phyloP scores from a whole-genome alignment of 768 basidiomycete genomes.

The Calocybe indica region DNA sequence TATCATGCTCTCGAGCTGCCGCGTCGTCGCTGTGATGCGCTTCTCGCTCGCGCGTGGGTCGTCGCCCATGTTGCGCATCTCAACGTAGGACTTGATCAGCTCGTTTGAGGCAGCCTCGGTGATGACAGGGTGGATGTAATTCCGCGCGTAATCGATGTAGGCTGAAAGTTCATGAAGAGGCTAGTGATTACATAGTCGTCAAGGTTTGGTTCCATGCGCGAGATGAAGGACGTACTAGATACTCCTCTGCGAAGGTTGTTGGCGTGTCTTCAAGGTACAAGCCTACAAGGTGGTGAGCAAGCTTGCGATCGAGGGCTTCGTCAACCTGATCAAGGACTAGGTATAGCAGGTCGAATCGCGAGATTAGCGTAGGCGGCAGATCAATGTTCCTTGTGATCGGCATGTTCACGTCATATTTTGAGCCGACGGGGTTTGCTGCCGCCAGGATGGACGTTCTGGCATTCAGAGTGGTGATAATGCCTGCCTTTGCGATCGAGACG shows the following conservation, averaged over 20 bases:
- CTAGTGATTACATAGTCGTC: constrained; percentile 30
- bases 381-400: constrained; percentile 97
- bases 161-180: constrained; percentile 87
- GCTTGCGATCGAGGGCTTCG: constrained; percentile 74
- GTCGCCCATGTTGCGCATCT: constrained; percentile 87
- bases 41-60: constrained; percentile 87
- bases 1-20: constrained; percentile 96
- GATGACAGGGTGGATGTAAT: constrained; percentile 79
- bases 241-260: constrained; percentile 55
- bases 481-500: constrained; percentile 97
- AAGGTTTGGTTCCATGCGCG: not conserved
- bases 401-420: constrained; percentile 87
- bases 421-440: constrained; percentile 95
- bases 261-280: constrained; percentile 92
- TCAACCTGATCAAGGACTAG: constrained; percentile 94
- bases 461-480: constrained; percentile 97
- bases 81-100: constrained; percentile 86
- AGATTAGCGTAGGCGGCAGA: constrained; percentile 94
- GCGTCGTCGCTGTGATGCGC: constrained; percentile 95
- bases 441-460: constrained; percentile 98
- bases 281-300: constrained; percentile 90
- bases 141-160: constrained; percentile 90
- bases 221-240: constrained; percentile 52
- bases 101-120: constrained; percentile 81
- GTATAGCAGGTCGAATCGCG: constrained; percentile 94